Conservation (phyloP, 495 filamentous ascomycete genomes). For the Hypoxylon rickii region DNA sequence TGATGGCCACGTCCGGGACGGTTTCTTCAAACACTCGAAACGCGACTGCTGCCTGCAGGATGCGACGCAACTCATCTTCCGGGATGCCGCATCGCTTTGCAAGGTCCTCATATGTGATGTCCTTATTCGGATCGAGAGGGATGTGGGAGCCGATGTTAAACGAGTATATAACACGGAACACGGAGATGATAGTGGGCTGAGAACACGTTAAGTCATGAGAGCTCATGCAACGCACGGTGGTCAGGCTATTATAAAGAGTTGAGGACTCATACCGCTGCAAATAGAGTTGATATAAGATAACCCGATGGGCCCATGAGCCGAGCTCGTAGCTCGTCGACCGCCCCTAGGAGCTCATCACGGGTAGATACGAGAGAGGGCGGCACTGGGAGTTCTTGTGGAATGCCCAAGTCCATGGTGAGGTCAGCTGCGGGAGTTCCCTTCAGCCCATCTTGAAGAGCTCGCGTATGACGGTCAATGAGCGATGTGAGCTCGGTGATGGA, state of each 20-base stretch:
- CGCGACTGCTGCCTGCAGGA: constrained; percentile 53
- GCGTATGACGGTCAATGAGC: constrained; percentile 23
- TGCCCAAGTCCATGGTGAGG: constrained; percentile 30
- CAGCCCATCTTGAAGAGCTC: constrained; percentile 14
- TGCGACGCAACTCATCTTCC: constrained; percentile 42
- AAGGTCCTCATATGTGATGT: constrained; percentile 43
- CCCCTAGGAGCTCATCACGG: constrained; percentile 26
- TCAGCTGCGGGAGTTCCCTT: constrained; percentile 24
- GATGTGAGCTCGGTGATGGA: constrained; percentile 35
- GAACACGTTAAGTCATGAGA: constrained; percentile 1
- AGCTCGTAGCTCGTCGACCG: constrained; percentile 27
- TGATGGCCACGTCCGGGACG: constrained; percentile 45
- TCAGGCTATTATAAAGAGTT: background rate
- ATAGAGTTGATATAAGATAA: constrained; percentile 10
- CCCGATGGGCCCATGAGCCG: constrained; percentile 27
- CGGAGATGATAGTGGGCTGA: constrained; percentile 16
- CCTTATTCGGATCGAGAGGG: constrained; percentile 9
- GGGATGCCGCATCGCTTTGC: constrained; percentile 37
- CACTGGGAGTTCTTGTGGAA: constrained; percentile 10
- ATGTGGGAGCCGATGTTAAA: constrained; percentile 30
- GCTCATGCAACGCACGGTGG: background rate
- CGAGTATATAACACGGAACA: constrained; percentile 22
- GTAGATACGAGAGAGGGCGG: constrained; percentile 14
- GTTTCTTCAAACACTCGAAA: constrained; percentile 54
- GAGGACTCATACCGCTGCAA: constrained; percentile 17